Evolutionary conservation across 192 early-diverging fungal genomes (phyloP).

Genomic region (Backusella tuberculispora): DNA sequence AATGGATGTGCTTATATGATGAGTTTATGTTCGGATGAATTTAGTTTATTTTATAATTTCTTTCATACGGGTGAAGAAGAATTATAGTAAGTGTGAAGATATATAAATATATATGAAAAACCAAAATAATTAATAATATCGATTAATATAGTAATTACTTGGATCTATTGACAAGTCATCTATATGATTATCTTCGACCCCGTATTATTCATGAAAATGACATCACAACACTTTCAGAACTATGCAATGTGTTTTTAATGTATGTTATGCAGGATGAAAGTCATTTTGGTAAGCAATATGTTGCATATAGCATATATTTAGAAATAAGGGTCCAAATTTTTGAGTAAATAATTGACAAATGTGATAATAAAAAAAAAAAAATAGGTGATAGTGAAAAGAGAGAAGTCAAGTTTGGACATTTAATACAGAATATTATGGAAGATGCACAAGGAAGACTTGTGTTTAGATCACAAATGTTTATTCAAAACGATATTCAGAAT

Average conservation of each 20-base stretch:
- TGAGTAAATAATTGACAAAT: slow-evolving; percentile 1
- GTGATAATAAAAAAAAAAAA: slow-evolving; percentile 19
- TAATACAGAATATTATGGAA: slow-evolving; percentile 82
- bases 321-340: neutral
- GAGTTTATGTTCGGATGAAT: slow-evolving; percentile 84
- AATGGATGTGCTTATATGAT: slow-evolving; percentile 87
- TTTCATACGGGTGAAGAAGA: slow-evolving; percentile 78
- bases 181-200: slow-evolving; percentile 88
- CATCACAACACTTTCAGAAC: slow-evolving; percentile 81
- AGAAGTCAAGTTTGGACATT: slow-evolving; percentile 63
- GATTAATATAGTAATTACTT: slow-evolving; percentile 62
- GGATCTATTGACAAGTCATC: slow-evolving; percentile 70
- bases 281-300: slow-evolving; percentile 5
- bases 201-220: slow-evolving; percentile 84
- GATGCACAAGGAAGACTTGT: slow-evolving; percentile 89
- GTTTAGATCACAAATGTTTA: slow-evolving; percentile 84
- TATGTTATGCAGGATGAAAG: slow-evolving; percentile 54
- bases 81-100: slow-evolving; percentile 61
- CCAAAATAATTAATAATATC: neutral
- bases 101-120: slow-evolving; percentile 3
- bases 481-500: slow-evolving; percentile 74
- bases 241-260: slow-evolving; percentile 74
- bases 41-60: slow-evolving; percentile 75
- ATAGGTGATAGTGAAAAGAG: slow-evolving; percentile 44
- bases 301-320: neutral